Evolutionary conservation across 2,329 filamentous ascomycete genomes (phyloP).

Genomic region (Thyridium curvatum): DNA sequence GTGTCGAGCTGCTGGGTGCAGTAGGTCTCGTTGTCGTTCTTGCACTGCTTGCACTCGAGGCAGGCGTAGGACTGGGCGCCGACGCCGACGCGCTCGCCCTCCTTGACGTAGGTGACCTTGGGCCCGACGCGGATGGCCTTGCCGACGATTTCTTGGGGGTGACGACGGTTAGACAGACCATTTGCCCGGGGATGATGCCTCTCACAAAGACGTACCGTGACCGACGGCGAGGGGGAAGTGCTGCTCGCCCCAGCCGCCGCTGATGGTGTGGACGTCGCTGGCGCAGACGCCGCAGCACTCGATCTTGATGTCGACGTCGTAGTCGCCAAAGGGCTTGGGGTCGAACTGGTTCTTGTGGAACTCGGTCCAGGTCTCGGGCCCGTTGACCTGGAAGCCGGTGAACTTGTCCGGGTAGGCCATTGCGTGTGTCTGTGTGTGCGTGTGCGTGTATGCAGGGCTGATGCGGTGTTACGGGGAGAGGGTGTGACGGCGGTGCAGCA

Average conservation of each 20-base stretch:
- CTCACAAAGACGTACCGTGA: conserved; percentile 42
- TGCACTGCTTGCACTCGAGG: conserved; percentile 58
- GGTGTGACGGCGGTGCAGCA: too few species aligned
- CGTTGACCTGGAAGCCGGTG: conserved; percentile 53
- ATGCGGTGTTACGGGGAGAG: too few species aligned
- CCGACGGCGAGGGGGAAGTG: conserved; percentile 60
- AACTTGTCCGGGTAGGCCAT: conserved; percentile 56
- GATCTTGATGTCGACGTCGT: conserved; percentile 85
- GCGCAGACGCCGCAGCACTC: conserved; percentile 73
- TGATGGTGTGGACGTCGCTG: conserved; percentile 66
- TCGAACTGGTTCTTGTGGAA: conserved; percentile 70
- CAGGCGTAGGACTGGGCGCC: conserved; percentile 62
- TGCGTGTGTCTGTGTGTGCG: too few species aligned
- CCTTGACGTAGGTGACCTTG: conserved; percentile 53
- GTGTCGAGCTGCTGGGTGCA: conserved; percentile 56
- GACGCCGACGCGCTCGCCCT: conserved; percentile 61
- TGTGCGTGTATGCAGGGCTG: too few species aligned
- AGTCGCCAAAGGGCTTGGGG: conserved; percentile 79
- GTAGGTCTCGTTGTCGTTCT: conserved; percentile 62
- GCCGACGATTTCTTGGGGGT: conserved; percentile 56
- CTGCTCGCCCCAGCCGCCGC: conserved; percentile 60
- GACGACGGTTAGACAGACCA: too few species aligned
- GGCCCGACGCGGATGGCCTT: conserved; percentile 61
- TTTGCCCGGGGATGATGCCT: too few species aligned
- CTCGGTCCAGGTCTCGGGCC: conserved; percentile 16